phyloP scores from a whole-genome alignment of 371 early-diverging fungal genomes.

The Lichtheimia corymbifera region DNA sequence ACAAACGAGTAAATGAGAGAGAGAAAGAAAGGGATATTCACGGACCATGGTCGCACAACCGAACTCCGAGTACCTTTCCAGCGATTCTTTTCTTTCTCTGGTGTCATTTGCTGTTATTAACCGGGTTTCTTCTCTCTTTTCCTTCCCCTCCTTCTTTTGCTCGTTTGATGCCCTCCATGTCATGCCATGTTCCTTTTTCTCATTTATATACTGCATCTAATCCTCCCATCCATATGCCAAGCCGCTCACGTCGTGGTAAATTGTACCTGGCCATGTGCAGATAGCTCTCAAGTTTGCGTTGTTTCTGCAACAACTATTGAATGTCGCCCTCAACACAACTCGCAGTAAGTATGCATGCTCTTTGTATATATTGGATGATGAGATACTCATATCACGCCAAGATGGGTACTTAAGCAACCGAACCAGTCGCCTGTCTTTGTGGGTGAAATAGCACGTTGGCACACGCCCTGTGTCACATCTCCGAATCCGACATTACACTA shows the following conservation, averaged over 20 bases:
- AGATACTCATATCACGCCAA: constrained; percentile 2
- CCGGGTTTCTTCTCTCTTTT: background rate
- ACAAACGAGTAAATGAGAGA: too few relatives aligned
- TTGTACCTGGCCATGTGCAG: constrained; percentile 31
- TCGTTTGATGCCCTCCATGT: constrained; percentile 2
- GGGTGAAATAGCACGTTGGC: constrained; percentile 21
- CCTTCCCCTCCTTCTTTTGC: background rate
- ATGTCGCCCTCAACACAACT: constrained; percentile 17
- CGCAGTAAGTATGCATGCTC: constrained; percentile 17
- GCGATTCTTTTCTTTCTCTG: constrained; percentile 1
- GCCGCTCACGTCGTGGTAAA: constrained; percentile 17
- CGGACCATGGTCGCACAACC: background rate
- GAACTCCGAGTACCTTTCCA: constrained; percentile 3
- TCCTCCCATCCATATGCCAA: background rate
- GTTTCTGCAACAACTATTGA: constrained; percentile 15
- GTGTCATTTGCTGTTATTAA: background rate
- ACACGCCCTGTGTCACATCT: constrained; percentile 24
- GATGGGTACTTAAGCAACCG: constrained; percentile 25
- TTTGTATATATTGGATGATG: too few relatives aligned
- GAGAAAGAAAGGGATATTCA: background rate
- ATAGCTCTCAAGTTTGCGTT: constrained; percentile 16
- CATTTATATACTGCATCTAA: constrained; percentile 2
- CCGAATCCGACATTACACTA: constrained; percentile 9
- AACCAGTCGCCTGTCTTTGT: constrained; percentile 23
- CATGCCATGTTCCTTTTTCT: constrained; percentile 10